Percentiles rank a stretch among this genome's conserved stretches.
phyloP scores from a whole-genome alignment of 257 asterid genomes.

The Solanum appendiculatum region DNA sequence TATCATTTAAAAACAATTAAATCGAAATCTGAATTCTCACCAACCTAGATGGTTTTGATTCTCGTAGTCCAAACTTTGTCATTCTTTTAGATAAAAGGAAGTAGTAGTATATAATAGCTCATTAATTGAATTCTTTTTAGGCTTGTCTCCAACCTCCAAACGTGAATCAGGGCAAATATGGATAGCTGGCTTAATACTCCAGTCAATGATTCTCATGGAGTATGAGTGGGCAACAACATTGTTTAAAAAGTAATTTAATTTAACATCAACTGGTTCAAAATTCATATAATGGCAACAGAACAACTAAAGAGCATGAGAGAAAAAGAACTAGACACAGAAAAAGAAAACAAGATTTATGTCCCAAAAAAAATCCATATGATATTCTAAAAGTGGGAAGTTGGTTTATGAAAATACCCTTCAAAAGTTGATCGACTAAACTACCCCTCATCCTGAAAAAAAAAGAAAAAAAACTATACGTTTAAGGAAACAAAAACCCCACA shows the following conservation, averaged over 20 bases:
- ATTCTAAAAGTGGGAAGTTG: not conserved
- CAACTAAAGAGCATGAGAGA: not conserved
- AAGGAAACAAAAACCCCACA: not conserved
- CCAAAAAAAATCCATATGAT: not conserved
- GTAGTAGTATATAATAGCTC: not conserved
- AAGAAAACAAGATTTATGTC: not conserved
- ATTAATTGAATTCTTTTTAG: not conserved
- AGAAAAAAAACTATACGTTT: not conserved
- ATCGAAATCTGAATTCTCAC: not conserved
- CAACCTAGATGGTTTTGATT: not conserved
- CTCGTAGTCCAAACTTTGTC: not conserved
- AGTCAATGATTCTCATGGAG: not conserved
- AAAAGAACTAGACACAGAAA: not conserved
- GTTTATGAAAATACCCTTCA: not conserved
- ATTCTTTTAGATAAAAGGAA: not conserved
- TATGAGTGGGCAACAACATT: not conserved
- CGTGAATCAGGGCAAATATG: not conserved
- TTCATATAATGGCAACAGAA: not conserved
- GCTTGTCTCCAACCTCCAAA: not conserved
- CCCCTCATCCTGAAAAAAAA: not conserved
- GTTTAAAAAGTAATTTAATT: not conserved
- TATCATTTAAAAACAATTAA: not conserved
- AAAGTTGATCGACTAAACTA: not conserved
- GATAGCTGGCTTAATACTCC: not conserved
- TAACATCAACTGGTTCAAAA: not conserved